Base-by-base conservation (phyloP, 2,329 filamentous ascomycete species). In the Aaosphaeria arxii region DNA sequence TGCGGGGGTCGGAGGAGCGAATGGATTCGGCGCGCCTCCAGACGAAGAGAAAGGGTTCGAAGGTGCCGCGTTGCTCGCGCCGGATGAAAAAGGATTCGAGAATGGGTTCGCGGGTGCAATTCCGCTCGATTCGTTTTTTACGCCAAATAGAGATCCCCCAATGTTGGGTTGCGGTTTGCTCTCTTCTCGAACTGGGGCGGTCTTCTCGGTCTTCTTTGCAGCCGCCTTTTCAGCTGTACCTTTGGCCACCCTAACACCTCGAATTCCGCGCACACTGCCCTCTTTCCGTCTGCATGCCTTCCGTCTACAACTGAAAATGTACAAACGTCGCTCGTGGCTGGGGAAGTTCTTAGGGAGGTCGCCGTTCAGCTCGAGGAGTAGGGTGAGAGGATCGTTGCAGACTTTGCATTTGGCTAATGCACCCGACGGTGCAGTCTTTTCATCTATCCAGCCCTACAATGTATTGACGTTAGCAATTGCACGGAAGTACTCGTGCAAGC, bases 311-410 rank as follows among this genome's bases (percentile, higher is more conserved):
- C 82, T 82, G 69, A 95, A 91, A 9, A 99, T 78, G 64, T 96
- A 97, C 13, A 99, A 69, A 52, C 92, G 83, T 57, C 94, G 81
- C 63, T 96, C 90, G 71, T 97, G 89, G 47, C 86, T 84, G 1
- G 91, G 88, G 63, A 96, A 96, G 43, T 84, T 80, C 47, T 92
- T 87, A 11, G 91, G 91, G 4, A 97, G 79, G 66, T 96, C 91
- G 61, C 84, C 91, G 71, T 99, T 90, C 30, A 99, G 81, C 71
- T 99, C 91, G 42, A 99, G 81, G 3, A 99, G 81, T 7, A 97
- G 79, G 1, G 84, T 85, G 83, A 96, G 90, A 45, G 89, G 73
- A 45, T 85, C 82, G 57, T 90, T 88, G 82, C 94, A 99, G 56
- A 88, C 81, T 71, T 88, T 90, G 76, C 94, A 99, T 71, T 85